Evolutionary conservation across 2,329 filamentous ascomycete genomes (phyloP), one percentile per base, ranked within the genome.

Genomic region (Peltaster fructicola): DNA sequence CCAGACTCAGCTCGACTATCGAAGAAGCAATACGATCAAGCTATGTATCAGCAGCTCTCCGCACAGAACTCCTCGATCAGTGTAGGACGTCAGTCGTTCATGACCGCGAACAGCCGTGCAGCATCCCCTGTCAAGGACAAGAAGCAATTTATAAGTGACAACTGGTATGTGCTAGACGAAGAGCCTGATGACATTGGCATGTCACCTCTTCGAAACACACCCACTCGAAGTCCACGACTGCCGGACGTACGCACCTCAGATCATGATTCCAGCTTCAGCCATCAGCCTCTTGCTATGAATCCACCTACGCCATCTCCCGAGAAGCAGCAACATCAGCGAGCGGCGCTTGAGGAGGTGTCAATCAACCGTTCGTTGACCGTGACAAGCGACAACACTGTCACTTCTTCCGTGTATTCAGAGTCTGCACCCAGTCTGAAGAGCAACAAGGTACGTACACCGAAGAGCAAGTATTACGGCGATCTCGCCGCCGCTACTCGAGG

Each of bases 1-100:
- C 57, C 61, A 6, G 50, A 53, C 24, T 41, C 59, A 33, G 64
- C 60, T 18, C 57, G 58, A 24, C 59, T 68, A 35, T 69, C 69
- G 0, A 61, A 59, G 17, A 38, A 45, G 17, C 57, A 71, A 36
- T 39, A 46, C 8, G 63, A 58, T 33, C 54, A 64, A 22, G 23
- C 26, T 30, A 18, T 44, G 20, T 43, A 44, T 23, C 36, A 37
- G 16, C 16, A 47, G 48, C 20, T 54, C 51, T 13, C 48, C n/a
- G n/a, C n/a, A n/a, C n/a, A n/a, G n/a, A n/a, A n/a, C n/a, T n/a
- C n/a, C n/a, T n/a, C n/a, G n/a, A n/a, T n/a, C n/a, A n/a, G n/a
- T n/a, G n/a, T n/a, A n/a, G n/a, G n/a, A n/a, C n/a, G n/a, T n/a
- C n/a, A n/a, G n/a, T n/a, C n/a, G n/a, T n/a, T n/a, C n/a, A n/a